Evolutionary conservation across 23 red algal species (phyloP).

Genomic region (Gracilaria vermiculophylla): DNA sequence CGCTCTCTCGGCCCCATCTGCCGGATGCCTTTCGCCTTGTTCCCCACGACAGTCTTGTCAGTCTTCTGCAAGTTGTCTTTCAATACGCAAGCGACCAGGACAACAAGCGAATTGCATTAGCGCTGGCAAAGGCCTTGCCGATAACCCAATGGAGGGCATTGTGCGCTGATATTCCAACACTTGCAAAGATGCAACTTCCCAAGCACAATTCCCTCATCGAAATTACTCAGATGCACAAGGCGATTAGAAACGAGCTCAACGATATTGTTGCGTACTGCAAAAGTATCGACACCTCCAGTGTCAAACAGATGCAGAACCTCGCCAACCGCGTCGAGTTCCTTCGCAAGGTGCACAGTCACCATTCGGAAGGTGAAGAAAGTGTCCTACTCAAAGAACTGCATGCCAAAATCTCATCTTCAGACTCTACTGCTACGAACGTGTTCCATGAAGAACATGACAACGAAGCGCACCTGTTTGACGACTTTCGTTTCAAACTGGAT

Average conservation of each 20-base stretch:
- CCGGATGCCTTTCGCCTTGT: conserved; percentile 44
- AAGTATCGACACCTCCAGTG: conserved; percentile 19
- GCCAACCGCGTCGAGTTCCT: conserved; percentile 33
- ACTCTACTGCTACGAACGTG: not conserved
- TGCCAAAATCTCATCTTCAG: not conserved
- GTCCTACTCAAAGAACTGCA: conserved; percentile 47
- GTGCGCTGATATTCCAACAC: conserved; percentile 7
- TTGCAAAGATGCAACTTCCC: conserved; percentile 27
- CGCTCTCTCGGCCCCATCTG: not conserved
- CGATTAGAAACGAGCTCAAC: conserved; percentile 32
- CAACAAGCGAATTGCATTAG: conserved; percentile 10
- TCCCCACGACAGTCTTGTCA: not conserved
- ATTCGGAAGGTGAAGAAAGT: conserved; percentile 58
- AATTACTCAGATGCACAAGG: conserved; percentile 57
- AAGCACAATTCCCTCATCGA: conserved; percentile 44
- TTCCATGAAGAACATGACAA: conserved; percentile 51
- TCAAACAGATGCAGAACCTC: conserved; percentile 46
- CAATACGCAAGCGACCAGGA: conserved; percentile 17
- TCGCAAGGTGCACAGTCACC: conserved; percentile 48
- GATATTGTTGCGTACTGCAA: conserved; percentile 56
- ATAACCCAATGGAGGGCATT: conserved; percentile 10
- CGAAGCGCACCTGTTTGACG: conserved; percentile 27
- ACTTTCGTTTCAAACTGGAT: not conserved
- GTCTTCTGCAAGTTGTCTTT: not conserved
- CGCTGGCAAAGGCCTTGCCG: conserved; percentile 23